These are phyloP conservation scores for Pharus latifolius DNA, from an alignment of 176 grass and related monocot species.

Conservation along the genomic window DNA sequence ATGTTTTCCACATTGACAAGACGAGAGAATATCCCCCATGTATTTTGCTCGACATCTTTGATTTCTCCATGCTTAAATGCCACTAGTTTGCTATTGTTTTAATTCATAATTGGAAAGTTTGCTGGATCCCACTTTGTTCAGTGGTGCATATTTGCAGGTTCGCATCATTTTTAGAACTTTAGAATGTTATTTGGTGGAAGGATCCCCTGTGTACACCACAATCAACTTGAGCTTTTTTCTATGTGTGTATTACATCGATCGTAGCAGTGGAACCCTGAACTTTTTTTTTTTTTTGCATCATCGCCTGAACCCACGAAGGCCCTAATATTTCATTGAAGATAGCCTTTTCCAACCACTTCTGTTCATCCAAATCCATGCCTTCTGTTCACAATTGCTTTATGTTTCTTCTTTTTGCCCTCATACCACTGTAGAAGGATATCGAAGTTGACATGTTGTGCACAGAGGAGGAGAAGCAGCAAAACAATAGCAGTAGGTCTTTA, in stretches of 20 bases:
- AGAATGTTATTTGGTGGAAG: conserved; percentile 19
- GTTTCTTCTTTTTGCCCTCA: not conserved
- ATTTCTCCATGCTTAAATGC: not conserved
- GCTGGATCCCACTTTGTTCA: not conserved
- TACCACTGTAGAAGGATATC: not conserved
- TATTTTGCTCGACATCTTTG: not conserved
- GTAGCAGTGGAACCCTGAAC: not conserved
- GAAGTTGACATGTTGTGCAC: conserved; percentile 21
- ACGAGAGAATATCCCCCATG: not conserved
- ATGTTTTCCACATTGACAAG: not conserved
- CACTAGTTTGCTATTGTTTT: conserved; percentile 3
- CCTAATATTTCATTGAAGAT: not conserved
- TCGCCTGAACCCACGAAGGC: not conserved
- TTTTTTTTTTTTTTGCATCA: too few species aligned
- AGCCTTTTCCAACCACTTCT: not conserved
- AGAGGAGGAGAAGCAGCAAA: not conserved
- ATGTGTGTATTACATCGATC: not conserved
- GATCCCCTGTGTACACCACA: conserved; percentile 15
- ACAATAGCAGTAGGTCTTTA: not conserved
- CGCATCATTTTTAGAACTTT: not conserved
- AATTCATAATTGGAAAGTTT: not conserved
- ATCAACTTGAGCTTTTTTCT: not conserved
- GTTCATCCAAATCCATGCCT: not conserved
- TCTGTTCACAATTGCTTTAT: not conserved
- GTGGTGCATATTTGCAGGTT: not conserved